phyloP scores from a whole-genome alignment of 441 rosid species.

The Theobroma grandiflorum region DNA sequence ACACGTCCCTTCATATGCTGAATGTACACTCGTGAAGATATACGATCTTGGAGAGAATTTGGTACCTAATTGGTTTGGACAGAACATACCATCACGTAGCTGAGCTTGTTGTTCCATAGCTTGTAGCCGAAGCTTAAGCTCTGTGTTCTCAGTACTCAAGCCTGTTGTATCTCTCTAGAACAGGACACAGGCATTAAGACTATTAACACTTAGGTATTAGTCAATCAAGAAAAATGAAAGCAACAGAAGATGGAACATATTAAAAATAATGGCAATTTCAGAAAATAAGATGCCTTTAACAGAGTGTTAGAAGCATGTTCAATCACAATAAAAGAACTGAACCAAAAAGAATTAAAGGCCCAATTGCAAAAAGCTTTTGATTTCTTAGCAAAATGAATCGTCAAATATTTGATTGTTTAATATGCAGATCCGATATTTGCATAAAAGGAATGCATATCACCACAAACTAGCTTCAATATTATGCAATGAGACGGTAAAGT shows the following conservation, averaged over 20 bases:
- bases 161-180: slow-evolving; percentile 90
- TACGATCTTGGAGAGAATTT: slow-evolving; percentile 11
- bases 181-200: slow-evolving; percentile 32
- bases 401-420: slow-evolving; percentile 3
- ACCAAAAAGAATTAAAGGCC: background rate
- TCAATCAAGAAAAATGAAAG: background rate
- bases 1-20: background rate
- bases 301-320: background rate
- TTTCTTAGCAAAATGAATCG: background rate
- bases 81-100: slow-evolving; percentile 76
- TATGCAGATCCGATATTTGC: background rate
- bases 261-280: background rate
- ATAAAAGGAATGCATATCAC: background rate
- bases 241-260: slow-evolving; percentile 13
- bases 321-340: background rate
- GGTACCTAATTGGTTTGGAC: background rate
- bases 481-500: slow-evolving; percentile 1
- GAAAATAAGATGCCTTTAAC: slow-evolving; percentile 23
- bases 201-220: slow-evolving; percentile 14
- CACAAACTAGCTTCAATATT: background rate
- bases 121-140: slow-evolving; percentile 90
- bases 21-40: background rate
- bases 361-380: background rate
- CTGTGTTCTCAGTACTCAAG: slow-evolving; percentile 80
- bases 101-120: slow-evolving; percentile 96